phyloP scores from a whole-genome alignment of 192 early-diverging fungal species.

The Coemansia sp. region DNA sequence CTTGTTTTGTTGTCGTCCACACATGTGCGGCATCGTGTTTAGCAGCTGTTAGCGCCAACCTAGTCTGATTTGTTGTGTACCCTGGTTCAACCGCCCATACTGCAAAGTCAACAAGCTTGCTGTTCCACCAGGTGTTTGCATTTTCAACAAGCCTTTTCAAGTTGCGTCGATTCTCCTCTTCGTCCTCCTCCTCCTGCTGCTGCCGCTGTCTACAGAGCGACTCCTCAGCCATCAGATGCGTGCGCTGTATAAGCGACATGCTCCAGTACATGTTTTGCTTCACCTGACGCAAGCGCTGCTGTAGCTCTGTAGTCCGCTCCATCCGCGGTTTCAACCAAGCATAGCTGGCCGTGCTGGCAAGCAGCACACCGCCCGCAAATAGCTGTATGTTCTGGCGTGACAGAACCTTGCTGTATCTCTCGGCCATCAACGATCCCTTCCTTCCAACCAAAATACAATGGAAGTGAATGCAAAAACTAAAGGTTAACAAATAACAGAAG shows the following conservation, averaged over 20 bases:
- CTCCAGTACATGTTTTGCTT: slow-evolving; percentile 50
- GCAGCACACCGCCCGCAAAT: slow-evolving; percentile 33
- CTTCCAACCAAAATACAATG: not conserved
- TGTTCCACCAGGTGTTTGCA: slow-evolving; percentile 37
- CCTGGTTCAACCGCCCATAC: slow-evolving; percentile 31
- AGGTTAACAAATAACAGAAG: not conserved
- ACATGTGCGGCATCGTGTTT: not conserved
- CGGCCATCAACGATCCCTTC: slow-evolving; percentile 20
- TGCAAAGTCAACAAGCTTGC: slow-evolving; percentile 12
- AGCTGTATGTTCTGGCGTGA: slow-evolving; percentile 37
- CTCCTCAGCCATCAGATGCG: not conserved
- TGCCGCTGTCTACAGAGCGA: not conserved
- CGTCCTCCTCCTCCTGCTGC: not conserved
- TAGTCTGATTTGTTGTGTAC: slow-evolving; percentile 6
- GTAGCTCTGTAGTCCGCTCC: slow-evolving; percentile 28
- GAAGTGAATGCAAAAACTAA: not conserved
- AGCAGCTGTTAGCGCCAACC: slow-evolving; percentile 3
- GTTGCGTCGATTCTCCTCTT: not conserved
- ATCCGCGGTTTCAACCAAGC: slow-evolving; percentile 27
- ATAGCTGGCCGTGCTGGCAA: slow-evolving; percentile 20
- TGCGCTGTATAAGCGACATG: slow-evolving; percentile 43
- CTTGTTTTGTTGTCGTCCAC: slow-evolving; percentile 16
- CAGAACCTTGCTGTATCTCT: slow-evolving; percentile 37
- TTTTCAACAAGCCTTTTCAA: not conserved
- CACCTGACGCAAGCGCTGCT: slow-evolving; percentile 15